Base-by-base conservation (phyloP, 1,139 yeast species). In the Protomyces inouyei region DNA sequence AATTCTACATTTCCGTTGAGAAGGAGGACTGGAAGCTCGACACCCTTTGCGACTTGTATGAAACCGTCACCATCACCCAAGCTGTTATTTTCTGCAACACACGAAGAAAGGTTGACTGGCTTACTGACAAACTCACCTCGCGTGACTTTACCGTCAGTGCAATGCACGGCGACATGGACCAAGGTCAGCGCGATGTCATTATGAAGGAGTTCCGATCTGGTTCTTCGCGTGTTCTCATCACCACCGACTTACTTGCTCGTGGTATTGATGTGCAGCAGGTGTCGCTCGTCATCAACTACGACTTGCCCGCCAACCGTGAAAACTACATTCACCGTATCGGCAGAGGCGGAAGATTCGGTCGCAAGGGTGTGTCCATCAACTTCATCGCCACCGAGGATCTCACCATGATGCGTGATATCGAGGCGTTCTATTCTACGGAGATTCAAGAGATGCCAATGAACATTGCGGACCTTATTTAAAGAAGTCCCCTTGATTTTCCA, bases 301-400 rank as follows among this genome's bases (percentile, higher is more conserved):
- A 93, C 79, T 84, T 93, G 79, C 98, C 98, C 74, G 83, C 92
- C 76, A 90, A 92, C 86, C 88, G 91, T 80, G 98, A 93, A 82
- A 92, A 93, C 88, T 93, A 93, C 80, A 90, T 93, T 77, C 98
- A 93, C 84, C 88, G 98, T 86, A 93, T 93, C 76, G 98, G 98
- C 85, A 90, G 98, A 85, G 96, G 97, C 83, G 98, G 98, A 83
- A 93, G 98, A 83, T 93, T 93, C 84, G 98, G 98, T 84, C 87
- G 98, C 82, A 93, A 93, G 86, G 98, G 98, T 87, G 96, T 92
- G 77, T 98, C 98, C 75, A 91, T 93, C 84, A 93, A 93, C 87
- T 88, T 93, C 75, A 95, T 92, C 78, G 90, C 98, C 72, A 85
- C 83, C 74, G 86, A 87, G 73, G 98, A 93, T 77, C 89, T 91